Evolutionary conservation across 257 asterid genomes (phyloP).

Genomic region (Parsonsia alboflavescens): DNA sequence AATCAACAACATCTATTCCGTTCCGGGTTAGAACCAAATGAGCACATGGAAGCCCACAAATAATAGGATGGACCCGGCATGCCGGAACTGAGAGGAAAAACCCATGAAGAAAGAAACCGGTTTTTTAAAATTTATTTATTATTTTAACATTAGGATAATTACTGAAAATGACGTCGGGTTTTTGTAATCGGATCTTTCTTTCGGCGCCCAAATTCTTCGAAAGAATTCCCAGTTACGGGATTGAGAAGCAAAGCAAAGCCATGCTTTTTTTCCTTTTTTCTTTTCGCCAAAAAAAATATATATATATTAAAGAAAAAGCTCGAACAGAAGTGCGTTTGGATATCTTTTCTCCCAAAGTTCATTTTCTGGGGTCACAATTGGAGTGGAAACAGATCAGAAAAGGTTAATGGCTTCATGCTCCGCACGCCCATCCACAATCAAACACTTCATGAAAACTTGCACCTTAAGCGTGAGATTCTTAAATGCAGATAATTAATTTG

Average conservation of each 20-base stretch:
- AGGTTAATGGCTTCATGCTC: constrained; percentile 3
- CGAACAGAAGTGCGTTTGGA: background rate
- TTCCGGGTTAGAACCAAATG: background rate
- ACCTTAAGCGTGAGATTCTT: constrained; percentile 6
- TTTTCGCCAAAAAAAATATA: no score
- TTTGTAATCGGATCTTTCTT: background rate
- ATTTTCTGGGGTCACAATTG: background rate
- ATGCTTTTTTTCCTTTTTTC: background rate
- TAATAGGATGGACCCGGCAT: background rate
- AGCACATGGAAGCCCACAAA: background rate
- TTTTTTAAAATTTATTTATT: no score
- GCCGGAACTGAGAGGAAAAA: background rate
- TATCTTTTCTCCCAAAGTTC: background rate
- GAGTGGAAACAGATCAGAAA: background rate
- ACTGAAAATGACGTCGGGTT: background rate
- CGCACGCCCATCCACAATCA: background rate
- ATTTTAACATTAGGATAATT: background rate
- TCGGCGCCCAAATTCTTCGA: constrained; percentile 11
- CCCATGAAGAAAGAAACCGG: background rate
- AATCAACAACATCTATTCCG: background rate
- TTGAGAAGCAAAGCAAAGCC: constrained; percentile 4
- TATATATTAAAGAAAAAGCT: background rate
- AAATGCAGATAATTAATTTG: background rate
- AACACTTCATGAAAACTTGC: background rate
- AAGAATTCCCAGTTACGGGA: constrained; percentile 1